Base-by-base conservation (phyloP, 164 flowering plant genomes). In the Annona squamosa region DNA sequence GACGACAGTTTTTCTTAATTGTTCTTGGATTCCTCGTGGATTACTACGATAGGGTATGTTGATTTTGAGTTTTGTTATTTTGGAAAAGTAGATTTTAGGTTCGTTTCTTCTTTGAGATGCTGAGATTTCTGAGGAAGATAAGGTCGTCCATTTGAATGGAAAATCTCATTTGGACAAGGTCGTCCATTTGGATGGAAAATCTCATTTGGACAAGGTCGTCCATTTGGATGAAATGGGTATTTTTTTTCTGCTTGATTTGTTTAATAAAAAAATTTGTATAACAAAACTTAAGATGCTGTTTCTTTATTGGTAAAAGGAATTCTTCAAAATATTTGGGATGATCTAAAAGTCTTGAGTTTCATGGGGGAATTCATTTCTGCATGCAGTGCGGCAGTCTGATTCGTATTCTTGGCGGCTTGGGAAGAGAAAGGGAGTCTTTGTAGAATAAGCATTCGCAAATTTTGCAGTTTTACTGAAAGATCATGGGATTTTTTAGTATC, bases 11-110 rank as follows among this genome's bases (percentile, higher is more conserved):
- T 59, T 67, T 48, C 62, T 65, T 56, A 66, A 76, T 3, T 74
- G 73, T 68, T 68, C 13, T 78, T 72, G 74, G 57, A 71, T 72
- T 73, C 69, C 52, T 78, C 63, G 77, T 68, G 67, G 63, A 72
- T 78, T 52, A 72, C 75, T 52, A 16, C 13, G 13, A 52, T 52
- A 16, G 13, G 59, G 13, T 9, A 9, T 52, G 9, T 52, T 52
- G 9, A 52, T 52, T 52, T 52, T 10, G 59, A 16, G 9, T 5
- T 52, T 16, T 52, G 59, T 52, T 52, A 12, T 52, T 52, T 52
- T 12, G 59, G 7, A 9, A 2, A 52, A 16, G 13, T 52, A 52
- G 9, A 52, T 2, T 52, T 9, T 52, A 52, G 37, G 37, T 26
- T 26, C 37, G 37, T 26, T 26, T 52, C 10, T 6, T 52, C 17